Evolutionary conservation across 257 asterid genomes (phyloP), one percentile per base, ranked within the genome.

Genomic region (Solanum stenotomum): DNA sequence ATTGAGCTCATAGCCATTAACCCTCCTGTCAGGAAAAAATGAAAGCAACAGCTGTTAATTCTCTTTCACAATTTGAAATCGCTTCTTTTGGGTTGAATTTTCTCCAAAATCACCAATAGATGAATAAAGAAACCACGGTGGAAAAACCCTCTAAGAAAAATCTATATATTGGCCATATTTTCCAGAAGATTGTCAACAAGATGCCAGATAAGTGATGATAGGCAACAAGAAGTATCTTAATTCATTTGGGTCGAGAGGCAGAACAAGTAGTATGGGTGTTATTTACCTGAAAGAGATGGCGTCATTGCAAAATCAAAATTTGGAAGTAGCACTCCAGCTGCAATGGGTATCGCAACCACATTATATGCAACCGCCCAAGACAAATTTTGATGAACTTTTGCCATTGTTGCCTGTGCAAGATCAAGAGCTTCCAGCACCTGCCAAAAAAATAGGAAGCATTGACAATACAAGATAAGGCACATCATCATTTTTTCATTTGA

Each of bases 1-100:
- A 95, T 95, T 6, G 98, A 97, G 94, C 99, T 97, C 90, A 97
- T 72, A 33, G 99, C 99, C 98, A 96, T 97, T 93, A 97, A 91
- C 14, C 99, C 98, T 63, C 98, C 99, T 96, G 94, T 86, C 46
- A 71, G 16, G 9, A 35, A 72, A 46, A 70, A 71, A 40, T 2
- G 1, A 85, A 20, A 23, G 78, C 2, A 35, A 85, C 20, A 65
- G 27, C 27, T 25, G 78, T 65, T 85, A 85, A 35, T 65, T 44
- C 18, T 79, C 27, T 44, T 27, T 79, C 67, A 79, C 27, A 27
- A 44, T 23, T 76, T 38, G 56, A 11, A 5, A 46, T 18, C 10
- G 18, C 31, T 4, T 11, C 31, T 22, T 35, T 37, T 22, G 10
- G 83, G 83, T 22, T 11, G 33, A 37, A 20, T 37, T 76, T 72